Base-by-base conservation (phyloP, 345 rosid genomes). In the Lepidium aucheri region DNA sequence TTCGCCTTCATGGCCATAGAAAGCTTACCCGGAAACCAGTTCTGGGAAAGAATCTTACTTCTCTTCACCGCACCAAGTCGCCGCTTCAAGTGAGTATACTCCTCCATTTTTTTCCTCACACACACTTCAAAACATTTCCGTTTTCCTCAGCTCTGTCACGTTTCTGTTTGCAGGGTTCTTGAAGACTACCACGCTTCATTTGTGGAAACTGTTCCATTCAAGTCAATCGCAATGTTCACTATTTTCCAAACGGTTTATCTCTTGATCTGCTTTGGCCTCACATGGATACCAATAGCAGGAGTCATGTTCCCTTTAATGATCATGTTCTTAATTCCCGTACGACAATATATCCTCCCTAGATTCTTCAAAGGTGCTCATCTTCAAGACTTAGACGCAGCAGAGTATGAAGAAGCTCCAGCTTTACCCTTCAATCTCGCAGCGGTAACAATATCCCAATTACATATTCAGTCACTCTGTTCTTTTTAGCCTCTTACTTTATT, bases 1-100 rank as follows among this genome's bases (percentile, higher is more conserved):
- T 93, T 93, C 69, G 98, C 98, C 47, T 93, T 84, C 78, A 93
- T 93, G 98, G 98, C 98, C 24, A 88, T 88, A 18, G 98, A 93
- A 61, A 93, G 91, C 82, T 83, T 93, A 80, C 98, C 98, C 0
- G 98, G 97, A 51, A 93, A 93, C 74, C 98, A 93, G 59, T 90
- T 88, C 26, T 90, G 98, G 98, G 98, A 90, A 87, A 85, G 98
- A 74, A 86, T 90, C 75, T 68, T 93, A 59, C 76, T 90, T 80
- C 94, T 93, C 53, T 90, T 93, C 79, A 86, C 95, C 24, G 87
- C 95, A 46, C 97, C 98, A 53, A 84, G 95, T 74, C 83, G 96
- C 35, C 77, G 98, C 81, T 86, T 90, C 92, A 93, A 88, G 98
- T 93, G 78, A 76, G 1, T 22, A 39, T 13, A 81, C 8, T n/a